Percentiles rank a stretch among this genome's conserved stretches.
Evolutionary conservation across 768 basidiomycete species (phyloP).

Genomic region (Boletus rex-veris): DNA sequence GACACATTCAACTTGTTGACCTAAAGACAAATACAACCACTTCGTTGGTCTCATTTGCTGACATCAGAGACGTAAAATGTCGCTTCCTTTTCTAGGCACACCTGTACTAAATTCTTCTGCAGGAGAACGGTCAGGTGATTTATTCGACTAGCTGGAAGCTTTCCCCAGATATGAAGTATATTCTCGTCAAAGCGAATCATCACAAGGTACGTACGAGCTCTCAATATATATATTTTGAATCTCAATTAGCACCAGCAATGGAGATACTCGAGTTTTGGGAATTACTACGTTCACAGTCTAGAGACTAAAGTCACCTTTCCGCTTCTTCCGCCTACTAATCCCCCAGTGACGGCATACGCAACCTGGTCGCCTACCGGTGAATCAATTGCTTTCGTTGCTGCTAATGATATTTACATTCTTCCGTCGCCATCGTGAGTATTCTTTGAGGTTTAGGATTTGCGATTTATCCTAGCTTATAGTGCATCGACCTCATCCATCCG

Average conservation of each 20-base stretch:
- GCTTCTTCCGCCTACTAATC: conserved; percentile 62
- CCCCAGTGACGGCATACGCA: conserved; percentile 74
- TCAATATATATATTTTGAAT: background rate
- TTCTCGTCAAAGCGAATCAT: conserved; percentile 75
- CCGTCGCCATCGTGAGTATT: conserved; percentile 57
- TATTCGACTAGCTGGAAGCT: conserved; percentile 67
- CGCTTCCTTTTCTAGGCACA: background rate
- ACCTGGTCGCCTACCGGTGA: conserved; percentile 83
- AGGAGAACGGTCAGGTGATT: conserved; percentile 57
- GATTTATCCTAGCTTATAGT: conserved; percentile 22
- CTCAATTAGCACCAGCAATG: conserved; percentile 65
- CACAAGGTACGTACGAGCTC: conserved; percentile 51
- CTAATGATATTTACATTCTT: conserved; percentile 87
- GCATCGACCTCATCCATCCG: conserved; percentile 53
- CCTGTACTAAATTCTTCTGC: conserved; percentile 3
- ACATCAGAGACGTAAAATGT: conserved; percentile 61
- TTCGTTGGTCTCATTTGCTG: conserved; percentile 51
- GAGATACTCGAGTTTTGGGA: conserved; percentile 87
- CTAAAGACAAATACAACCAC: conserved; percentile 70
- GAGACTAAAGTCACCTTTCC: conserved; percentile 65
- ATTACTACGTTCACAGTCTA: conserved; percentile 90
- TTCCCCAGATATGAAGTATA: conserved; percentile 87
- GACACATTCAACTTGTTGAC: conserved; percentile 75
- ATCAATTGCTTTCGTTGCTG: conserved; percentile 80
- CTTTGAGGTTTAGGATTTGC: background rate